Conservation (phyloP, 148 eudicot genomes). For the Persicaria tinctoria region DNA sequence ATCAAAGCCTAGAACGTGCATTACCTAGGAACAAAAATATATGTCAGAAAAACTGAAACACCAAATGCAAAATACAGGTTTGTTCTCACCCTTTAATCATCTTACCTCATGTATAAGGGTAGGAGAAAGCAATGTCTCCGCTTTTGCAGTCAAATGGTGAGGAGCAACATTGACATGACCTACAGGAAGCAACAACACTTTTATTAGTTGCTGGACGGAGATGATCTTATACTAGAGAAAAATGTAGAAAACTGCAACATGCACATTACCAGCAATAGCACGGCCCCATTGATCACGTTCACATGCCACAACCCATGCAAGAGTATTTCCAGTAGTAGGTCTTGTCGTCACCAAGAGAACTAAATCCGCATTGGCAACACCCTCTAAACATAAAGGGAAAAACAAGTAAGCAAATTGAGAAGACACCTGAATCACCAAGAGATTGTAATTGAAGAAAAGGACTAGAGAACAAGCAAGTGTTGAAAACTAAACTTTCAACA, state of each 20-base stretch:
- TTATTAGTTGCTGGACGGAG: not conserved
- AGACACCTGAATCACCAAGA: not conserved
- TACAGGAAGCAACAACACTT: slow-evolving; percentile 16
- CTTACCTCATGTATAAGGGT: slow-evolving; percentile 94
- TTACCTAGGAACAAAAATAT: slow-evolving; percentile 42
- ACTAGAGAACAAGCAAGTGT: not conserved
- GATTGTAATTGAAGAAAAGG: not conserved
- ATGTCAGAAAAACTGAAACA: slow-evolving; percentile 1
- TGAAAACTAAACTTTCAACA: slow-evolving; percentile 59
- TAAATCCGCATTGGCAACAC: slow-evolving; percentile 82
- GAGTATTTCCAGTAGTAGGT: slow-evolving; percentile 94
- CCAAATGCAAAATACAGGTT: not conserved
- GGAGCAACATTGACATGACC: slow-evolving; percentile 99
- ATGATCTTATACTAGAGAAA: not conserved
- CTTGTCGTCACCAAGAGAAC: slow-evolving; percentile 97
- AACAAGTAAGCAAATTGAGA: slow-evolving; percentile 1
- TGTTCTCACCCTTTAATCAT: not conserved
- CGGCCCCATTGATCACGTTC: slow-evolving; percentile 99
- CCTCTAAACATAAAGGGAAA: slow-evolving; percentile 43
- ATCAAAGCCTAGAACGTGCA: slow-evolving; percentile 99
- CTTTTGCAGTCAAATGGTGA: slow-evolving; percentile 95
- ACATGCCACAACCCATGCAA: slow-evolving; percentile 99
- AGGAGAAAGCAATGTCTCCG: slow-evolving; percentile 90
- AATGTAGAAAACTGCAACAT: not conserved
- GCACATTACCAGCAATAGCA: slow-evolving; percentile 83